Conservation (phyloP, 345 rosid genomes). For the Corchorus olitorius region DNA sequence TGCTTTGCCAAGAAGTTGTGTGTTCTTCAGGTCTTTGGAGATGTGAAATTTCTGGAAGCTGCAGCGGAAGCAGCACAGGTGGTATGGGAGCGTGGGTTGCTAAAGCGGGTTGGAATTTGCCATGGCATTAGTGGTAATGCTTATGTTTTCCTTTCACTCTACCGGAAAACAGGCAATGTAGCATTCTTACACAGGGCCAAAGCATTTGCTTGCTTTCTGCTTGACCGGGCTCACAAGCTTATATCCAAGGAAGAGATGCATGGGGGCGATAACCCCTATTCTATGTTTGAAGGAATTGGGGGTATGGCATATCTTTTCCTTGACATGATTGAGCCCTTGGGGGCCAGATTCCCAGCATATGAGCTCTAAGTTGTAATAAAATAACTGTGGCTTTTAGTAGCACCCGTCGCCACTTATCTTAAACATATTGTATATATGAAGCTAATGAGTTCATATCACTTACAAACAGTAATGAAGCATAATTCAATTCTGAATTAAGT, state of each 20-base stretch:
- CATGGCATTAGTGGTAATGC: conserved; percentile 75
- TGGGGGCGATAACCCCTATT: conserved; percentile 62
- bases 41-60: conserved; percentile 55
- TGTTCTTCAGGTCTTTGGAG: conserved; percentile 56
- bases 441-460: neutral
- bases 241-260: conserved; percentile 63
- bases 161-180: conserved; percentile 51
- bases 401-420: neutral
- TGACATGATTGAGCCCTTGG: conserved; percentile 55
- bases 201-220: conserved; percentile 69
- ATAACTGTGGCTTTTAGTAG: neutral
- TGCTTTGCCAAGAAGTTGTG: neutral
- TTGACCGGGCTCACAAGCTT: conserved; percentile 55
- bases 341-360: conserved; percentile 64
- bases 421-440: neutral
- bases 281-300: conserved; percentile 68
- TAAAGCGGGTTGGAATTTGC: conserved; percentile 71
- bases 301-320: conserved; percentile 65
- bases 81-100: conserved; percentile 71
- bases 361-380: conserved; percentile 38
- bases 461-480: neutral
- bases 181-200: conserved; percentile 60
- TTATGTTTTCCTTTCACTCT: conserved; percentile 59
- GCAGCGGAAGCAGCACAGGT: conserved; percentile 59
- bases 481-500: conserved; percentile 1